Evolutionary conservation across 2,329 filamentous ascomycete species (phyloP).

Genomic region (Epichloe sylvatica): DNA sequence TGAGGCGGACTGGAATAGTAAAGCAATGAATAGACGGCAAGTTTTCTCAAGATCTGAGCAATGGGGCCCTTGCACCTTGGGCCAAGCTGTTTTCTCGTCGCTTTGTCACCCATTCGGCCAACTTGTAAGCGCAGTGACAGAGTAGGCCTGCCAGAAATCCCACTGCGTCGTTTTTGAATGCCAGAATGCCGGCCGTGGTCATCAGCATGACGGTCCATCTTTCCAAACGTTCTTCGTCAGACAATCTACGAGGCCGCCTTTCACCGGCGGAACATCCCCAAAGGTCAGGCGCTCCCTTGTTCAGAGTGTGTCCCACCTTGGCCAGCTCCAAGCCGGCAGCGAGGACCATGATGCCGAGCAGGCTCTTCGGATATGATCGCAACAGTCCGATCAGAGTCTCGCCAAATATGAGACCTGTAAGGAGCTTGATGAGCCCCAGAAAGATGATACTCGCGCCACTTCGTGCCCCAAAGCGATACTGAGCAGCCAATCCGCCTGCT

Average conservation of each 20-base stretch:
- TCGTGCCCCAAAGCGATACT: slow-evolving; percentile 81
- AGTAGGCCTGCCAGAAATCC: slow-evolving; percentile 73
- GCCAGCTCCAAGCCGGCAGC: slow-evolving; percentile 80
- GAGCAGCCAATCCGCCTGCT: slow-evolving; percentile 77
- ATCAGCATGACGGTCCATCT: slow-evolving; percentile 85
- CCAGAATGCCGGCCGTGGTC: slow-evolving; percentile 67
- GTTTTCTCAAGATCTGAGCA: slow-evolving; percentile 13
- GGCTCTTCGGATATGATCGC: slow-evolving; percentile 54
- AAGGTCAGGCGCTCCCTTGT: slow-evolving; percentile 51
- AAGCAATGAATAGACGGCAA: background rate
- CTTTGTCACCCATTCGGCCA: slow-evolving; percentile 29
- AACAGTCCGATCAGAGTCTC: slow-evolving; percentile 60
- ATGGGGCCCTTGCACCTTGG: slow-evolving; percentile 15
- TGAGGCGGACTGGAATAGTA: no score
- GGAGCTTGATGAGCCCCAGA: slow-evolving; percentile 61
- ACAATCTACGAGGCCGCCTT: slow-evolving; percentile 38
- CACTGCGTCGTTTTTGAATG: slow-evolving; percentile 80
- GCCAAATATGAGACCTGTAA: slow-evolving; percentile 63
- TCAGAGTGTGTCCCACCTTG: slow-evolving; percentile 71
- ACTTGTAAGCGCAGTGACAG: slow-evolving; percentile 56
- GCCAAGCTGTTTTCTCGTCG: slow-evolving; percentile 15
- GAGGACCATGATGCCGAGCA: slow-evolving; percentile 80
- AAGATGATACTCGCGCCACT: slow-evolving; percentile 74
- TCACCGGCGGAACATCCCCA: slow-evolving; percentile 39
- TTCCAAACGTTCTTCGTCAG: slow-evolving; percentile 55